Percentiles rank a stretch among this genome's conserved stretches.
Evolutionary conservation across 164 flowering plant species (phyloP).

Genomic region (Annona squamosa): DNA sequence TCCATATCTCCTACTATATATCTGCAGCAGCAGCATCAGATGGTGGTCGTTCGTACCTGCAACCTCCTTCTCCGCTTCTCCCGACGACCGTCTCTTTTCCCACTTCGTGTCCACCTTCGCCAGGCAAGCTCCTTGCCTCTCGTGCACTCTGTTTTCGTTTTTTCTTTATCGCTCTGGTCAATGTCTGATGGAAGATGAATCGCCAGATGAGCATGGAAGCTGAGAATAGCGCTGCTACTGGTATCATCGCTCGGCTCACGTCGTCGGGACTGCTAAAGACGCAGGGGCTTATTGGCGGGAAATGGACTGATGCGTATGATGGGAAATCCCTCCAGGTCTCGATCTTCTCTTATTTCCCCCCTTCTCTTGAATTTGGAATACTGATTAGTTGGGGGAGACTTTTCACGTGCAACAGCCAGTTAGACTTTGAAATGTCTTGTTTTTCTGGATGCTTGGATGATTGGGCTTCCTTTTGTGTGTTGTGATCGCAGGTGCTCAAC

Average conservation of each 20-base stretch:
- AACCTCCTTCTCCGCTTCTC: background rate
- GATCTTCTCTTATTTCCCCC: background rate
- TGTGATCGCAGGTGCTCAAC: slow-evolving; percentile 58
- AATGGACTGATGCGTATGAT: slow-evolving; percentile 82
- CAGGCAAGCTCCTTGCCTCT: background rate
- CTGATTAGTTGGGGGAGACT: background rate
- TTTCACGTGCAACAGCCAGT: background rate
- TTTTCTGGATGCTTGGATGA: background rate
- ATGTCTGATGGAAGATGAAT: background rate
- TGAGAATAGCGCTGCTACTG: slow-evolving; percentile 5
- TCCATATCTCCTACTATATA: background rate
- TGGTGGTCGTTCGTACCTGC: background rate
- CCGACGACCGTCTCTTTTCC: background rate
- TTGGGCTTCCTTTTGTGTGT: slow-evolving; percentile 14
- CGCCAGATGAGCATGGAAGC: slow-evolving; percentile 56
- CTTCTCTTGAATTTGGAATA: background rate
- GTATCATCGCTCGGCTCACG: slow-evolving; percentile 33
- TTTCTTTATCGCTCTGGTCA: background rate
- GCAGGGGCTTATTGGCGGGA: slow-evolving; percentile 84
- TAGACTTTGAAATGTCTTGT: background rate
- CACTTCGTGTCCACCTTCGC: background rate
- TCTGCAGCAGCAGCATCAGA: background rate
- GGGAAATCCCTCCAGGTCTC: slow-evolving; percentile 62
- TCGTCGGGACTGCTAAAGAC: slow-evolving; percentile 47
- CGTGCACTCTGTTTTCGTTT: background rate